Percentiles rank a stretch among this genome's conserved stretches.
Conservation (phyloP, 495 filamentous ascomycete species). For the Hypoxylon lienhwacheense region DNA sequence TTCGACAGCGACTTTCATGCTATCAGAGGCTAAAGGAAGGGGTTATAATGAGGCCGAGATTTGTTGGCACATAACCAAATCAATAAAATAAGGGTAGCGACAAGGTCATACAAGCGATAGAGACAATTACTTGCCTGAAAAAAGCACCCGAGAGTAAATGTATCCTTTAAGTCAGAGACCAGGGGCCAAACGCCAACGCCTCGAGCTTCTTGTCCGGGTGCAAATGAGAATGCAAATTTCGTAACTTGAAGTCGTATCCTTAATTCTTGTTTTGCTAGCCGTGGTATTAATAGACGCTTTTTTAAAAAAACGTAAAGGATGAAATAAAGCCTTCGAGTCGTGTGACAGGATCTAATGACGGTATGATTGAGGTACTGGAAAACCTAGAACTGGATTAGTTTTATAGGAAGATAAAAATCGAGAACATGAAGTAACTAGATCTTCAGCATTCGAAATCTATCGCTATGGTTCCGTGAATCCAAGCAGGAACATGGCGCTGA, state of each 20-base stretch:
- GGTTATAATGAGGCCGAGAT: too few species aligned
- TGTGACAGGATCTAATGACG: constrained; percentile 38
- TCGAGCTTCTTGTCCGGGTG: constrained; percentile 31
- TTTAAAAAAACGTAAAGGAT: constrained; percentile 22
- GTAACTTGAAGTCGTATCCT: constrained; percentile 32
- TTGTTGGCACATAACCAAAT: too few species aligned
- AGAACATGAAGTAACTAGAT: not conserved
- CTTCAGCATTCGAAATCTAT: constrained; percentile 26
- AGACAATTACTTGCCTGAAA: constrained; percentile 43
- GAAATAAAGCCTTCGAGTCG: constrained; percentile 33
- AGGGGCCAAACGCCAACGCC: constrained; percentile 42
- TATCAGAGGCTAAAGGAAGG: too few species aligned
- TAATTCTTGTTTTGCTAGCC: constrained; percentile 30
- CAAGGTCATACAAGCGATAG: not conserved
- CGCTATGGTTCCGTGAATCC: not conserved
- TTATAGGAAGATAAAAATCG: not conserved
- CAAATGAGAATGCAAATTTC: constrained; percentile 36
- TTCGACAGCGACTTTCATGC: too few species aligned
- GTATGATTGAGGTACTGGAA: constrained; percentile 31
- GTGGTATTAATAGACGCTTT: constrained; percentile 30
- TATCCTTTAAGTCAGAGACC: constrained; percentile 39
- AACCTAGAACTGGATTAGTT: constrained; percentile 19
- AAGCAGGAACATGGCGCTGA: not conserved
- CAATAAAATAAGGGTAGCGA: too few species aligned
- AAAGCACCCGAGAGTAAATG: constrained; percentile 38